Evolutionary conservation across 768 basidiomycete genomes (phyloP), one percentile per base, ranked within the genome.

Genomic region (Xerocomus spinulosus): DNA sequence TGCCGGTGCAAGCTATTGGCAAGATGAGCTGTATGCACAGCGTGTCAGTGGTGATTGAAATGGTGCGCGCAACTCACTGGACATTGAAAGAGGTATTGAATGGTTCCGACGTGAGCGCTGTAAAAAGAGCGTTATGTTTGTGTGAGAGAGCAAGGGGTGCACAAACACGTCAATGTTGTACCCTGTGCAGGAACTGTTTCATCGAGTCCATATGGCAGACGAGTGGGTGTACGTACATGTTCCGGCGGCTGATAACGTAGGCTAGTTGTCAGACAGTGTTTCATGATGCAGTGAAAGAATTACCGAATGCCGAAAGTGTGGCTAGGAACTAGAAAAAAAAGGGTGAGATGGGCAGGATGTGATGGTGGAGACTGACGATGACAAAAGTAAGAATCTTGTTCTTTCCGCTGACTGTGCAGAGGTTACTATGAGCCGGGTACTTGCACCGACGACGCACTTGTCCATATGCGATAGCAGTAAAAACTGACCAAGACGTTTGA

Each of bases 381-480:
- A 36, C n/a, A 21, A 47, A 10, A 9, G 54, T 53, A 6, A 53
- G 5, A 8, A 18, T 6, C 13, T 41, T 53, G 43, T 53, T 56
- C 35, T 42, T 35, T 9, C 40, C 49, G 40, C 54, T 56, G 18
- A 56, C 54, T 56, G 33, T 21, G 1, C 10, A 28, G 26, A 23
- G n/a, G 20, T 53, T 26, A 48, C 2, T 18, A 9, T 32, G 18
- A 9, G 28, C 1, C 1, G 42, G 13, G 29, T 14, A 18, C 9
- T 44, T 15, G 8, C 5, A 34, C 6, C 15, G 14, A 41, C 8
- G 13, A 33, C 53, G 36, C 14, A 53, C 52, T 54, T 36, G 21
- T 51, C 53, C 53, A 54, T 40, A 54, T 47, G 13, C 53, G 53
- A 36, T 6, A 20, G 32, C 43, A 51, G 21, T 54, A 54, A 25